Evolutionary conservation across 2,329 filamentous ascomycete species (phyloP), one percentile per base, ranked within the genome.

Genomic region (Drechslerella coelobrocha): DNA sequence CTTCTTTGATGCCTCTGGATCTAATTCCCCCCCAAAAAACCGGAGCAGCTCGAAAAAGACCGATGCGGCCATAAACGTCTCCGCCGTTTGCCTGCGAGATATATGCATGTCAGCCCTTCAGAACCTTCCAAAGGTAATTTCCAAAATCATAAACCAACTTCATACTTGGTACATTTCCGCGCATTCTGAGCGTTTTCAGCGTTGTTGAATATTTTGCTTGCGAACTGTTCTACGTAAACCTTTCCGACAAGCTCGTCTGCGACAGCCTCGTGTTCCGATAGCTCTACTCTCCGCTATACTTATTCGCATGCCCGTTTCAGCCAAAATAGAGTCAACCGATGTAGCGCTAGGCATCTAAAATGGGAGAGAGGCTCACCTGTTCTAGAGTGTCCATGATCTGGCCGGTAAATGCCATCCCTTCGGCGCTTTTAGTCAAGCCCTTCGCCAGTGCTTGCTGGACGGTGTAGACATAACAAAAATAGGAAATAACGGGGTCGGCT

Each of bases 391-490:
- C 92, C 87, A 99, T 94, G 75, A 97, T 81, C 24, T 83, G 83
- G 53, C 88, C 90, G 0, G 93, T 96, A 79, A 91, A 99, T 73
- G 84, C 80, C 76, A 90, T 87, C 76, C 89, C 88, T 77, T 93
- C 92, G 73, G 89, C 84, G 78, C 94, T 89, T 81, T 68, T 84
- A 88, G 80, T 97, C 93, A 41, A 97, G 85, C 47, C 87, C 84
- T 78, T 90, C 56, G 85, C 83, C 12, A 99, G 86, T 74, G 99
- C 95, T 77, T 95, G 90, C 76, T 97, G 92, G 50, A 96, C 89
- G 24, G 94, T 90, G 83, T 91, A 94, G 79, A 94, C 96, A 77
- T 95, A 89, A 79, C 93, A 94, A 92, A 93, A 97, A 79, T 97
- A 99, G 73, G 92, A 85, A 75, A 97, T 85, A 68, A 94, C 90